Base-by-base conservation (phyloP, 345 rosid genomes). In the Aquilaria yunnanensis region DNA sequence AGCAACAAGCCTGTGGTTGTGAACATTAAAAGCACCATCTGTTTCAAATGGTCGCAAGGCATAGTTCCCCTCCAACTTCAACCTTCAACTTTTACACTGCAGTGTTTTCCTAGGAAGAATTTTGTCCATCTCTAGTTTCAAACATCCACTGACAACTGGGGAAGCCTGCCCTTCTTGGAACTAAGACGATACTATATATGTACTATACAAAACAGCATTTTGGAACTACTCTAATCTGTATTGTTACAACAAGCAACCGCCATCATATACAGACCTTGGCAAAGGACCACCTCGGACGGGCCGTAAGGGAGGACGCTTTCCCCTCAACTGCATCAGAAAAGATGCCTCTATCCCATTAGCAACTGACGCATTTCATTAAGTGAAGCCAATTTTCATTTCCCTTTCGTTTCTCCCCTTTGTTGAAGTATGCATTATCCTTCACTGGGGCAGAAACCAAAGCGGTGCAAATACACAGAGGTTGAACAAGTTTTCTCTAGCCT, bases 231-330 rank as follows among this genome's bases (percentile, higher is more conserved):
- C 23, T 16, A 16, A 16, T 16, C 23, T 16, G 23, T 16, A 16
- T 16, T 16, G 23, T 16, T 16, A 16, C 23, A 16, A 16, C 23
- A 16, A 16, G 51, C 41, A 33, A 9, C 57, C 1, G 6, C 48
- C 51, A 51, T 33, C 48, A 33, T 50, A 51, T 34, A 62, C 65
- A 62, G 50, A 52, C 60, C 59, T 56, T 32, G 11, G 4, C 37
- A 62, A 51, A 37, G 23, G 37, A 11, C 9, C 34, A 33, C 49
- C 10, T 9, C 1, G 33, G n/a, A 33, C 5, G 48, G 9, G 30
- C 49, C 29, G 31, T 52, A 4, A 54, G 47, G 10, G 54, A 64
- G 43, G 41, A 29, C 47, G n/a, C 13, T 10, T 52, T 54, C 41
- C 29, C 54, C 59, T n/a, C 3, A 9, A 29, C 58, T 48, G 29